Evolutionary conservation across 371 early-diverging fungal genomes (phyloP), one percentile per base, ranked within the genome.

Genomic region (Neoconidiobolus thromboides): DNA sequence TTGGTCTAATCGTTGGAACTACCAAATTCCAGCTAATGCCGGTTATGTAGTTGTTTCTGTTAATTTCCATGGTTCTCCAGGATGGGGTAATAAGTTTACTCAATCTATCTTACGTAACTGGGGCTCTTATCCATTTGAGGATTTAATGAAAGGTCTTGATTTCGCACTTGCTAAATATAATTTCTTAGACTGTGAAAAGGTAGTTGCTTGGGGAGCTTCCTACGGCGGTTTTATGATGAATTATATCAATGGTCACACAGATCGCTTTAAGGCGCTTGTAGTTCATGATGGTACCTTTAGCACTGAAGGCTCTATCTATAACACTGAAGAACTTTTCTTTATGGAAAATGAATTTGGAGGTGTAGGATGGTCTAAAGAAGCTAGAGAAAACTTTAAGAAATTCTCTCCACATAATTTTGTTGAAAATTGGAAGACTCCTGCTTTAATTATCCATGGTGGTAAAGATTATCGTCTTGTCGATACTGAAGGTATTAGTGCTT

Each of bases 221-320:
- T 89, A 86, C 67, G 91, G 91, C 62, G 91, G 88, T 1, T 87
- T 78, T 66, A 86, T 85, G 86, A 76, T 85, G 63, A 88, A 88
- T 63, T 67, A 68, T 68, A 70, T 82, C 64, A 80, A 81, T 62
- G 78, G 77, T 41, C 78, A 81, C 61, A 76, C 76, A 26, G 65
- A 81, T 9, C 76, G 80, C 9, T 90, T 90, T 73, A 74, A 73
- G 60, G 82, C 78, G 37, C 68, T 90, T 55, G 86, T 86, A 42
- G 85, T 80, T 64, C 91, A 90, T 64, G 91, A 86, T 68, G 91
- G 91, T 59, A 76, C 86, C 59, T 88, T 90, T 63, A 75, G 77
- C 43, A 73, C 82, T 2, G 54, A 76, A 38, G 68, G 73, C 64
- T 65, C 73, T 0, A 87, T 76, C 66, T 88, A 82, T 63, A 72